Conservation (phyloP, 495 filamentous ascomycete genomes). For the Penicillium cosmopolitanum region DNA sequence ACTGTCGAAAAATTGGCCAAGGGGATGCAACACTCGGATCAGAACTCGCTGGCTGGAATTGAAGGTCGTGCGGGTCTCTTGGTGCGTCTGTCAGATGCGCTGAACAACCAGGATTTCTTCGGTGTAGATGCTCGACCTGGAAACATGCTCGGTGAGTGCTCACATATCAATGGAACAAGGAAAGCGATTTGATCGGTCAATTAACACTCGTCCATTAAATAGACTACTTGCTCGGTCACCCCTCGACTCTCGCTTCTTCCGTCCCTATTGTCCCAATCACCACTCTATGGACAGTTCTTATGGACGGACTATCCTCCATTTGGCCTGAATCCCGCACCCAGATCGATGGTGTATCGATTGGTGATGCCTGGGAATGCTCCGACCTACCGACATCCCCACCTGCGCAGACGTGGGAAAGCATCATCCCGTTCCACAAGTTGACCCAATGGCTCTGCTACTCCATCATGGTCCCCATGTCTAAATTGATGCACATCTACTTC, state of each 20-base stretch:
- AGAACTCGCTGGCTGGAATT: constrained; percentile 84
- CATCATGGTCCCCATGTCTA: constrained; percentile 70
- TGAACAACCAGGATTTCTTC: constrained; percentile 84
- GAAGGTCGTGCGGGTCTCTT: constrained; percentile 85
- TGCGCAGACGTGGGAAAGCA: constrained; percentile 83
- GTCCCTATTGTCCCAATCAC: constrained; percentile 88
- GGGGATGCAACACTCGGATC: constrained; percentile 80
- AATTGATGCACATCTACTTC: constrained; percentile 64
- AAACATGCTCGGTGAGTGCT: constrained; percentile 83
- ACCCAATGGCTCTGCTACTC: constrained; percentile 78
- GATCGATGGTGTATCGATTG: constrained; percentile 85
- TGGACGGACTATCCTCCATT: constrained; percentile 83
- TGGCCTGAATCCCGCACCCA: constrained; percentile 90
- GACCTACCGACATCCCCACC: constrained; percentile 75
- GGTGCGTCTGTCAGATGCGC: constrained; percentile 71
- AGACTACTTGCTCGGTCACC: constrained; percentile 94
- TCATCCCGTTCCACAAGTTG: constrained; percentile 83
- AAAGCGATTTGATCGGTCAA: neutral
- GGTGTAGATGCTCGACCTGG: constrained; percentile 84
- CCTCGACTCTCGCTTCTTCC: constrained; percentile 82
- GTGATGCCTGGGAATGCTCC: constrained; percentile 92
- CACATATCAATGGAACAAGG: neutral
- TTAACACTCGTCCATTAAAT: constrained; percentile 8
- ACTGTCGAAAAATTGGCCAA: constrained; percentile 73
- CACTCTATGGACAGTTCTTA: constrained; percentile 86